These are phyloP conservation scores for Chlorella ohadii DNA, from an alignment of 139 green algal species.

Conservation along the genomic window DNA sequence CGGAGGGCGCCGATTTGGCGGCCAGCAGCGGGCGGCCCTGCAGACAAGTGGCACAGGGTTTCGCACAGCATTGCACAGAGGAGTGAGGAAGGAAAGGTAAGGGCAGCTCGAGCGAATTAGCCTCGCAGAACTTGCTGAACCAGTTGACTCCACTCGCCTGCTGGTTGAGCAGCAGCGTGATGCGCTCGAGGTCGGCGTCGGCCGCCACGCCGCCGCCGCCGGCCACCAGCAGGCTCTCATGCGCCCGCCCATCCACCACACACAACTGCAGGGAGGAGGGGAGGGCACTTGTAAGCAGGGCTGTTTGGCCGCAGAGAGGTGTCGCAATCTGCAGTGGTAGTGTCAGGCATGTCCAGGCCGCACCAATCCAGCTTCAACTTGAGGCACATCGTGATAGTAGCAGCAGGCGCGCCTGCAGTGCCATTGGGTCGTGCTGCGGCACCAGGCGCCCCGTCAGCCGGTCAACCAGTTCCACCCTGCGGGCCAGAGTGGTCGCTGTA, in stretches of 20 bases:
- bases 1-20: neutral
- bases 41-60: too few relatives aligned
- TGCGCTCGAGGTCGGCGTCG: slow-evolving; percentile 26
- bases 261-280: slow-evolving; percentile 32
- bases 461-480: slow-evolving; percentile 26
- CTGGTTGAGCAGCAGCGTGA: slow-evolving; percentile 25
- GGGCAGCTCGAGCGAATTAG: too few relatives aligned
- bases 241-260: slow-evolving; percentile 52
- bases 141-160: too few relatives aligned
- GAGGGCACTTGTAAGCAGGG: neutral
- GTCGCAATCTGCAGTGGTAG: too few relatives aligned
- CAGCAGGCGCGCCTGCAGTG: slow-evolving; percentile 11
- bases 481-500: too few relatives aligned
- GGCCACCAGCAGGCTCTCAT: slow-evolving; percentile 3
- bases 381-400: too few relatives aligned
- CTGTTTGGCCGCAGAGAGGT: neutral
- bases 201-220: neutral
- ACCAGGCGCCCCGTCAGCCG: neutral
- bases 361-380: too few relatives aligned
- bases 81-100: too few relatives aligned
- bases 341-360: too few relatives aligned
- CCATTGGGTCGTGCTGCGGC: neutral
- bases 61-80: too few relatives aligned
- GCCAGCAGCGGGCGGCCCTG: slow-evolving; percentile 10
- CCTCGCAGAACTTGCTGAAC: too few relatives aligned